Conservation (phyloP, 192 early-diverging fungal species). For the Phlyctochytrium bullatum region DNA sequence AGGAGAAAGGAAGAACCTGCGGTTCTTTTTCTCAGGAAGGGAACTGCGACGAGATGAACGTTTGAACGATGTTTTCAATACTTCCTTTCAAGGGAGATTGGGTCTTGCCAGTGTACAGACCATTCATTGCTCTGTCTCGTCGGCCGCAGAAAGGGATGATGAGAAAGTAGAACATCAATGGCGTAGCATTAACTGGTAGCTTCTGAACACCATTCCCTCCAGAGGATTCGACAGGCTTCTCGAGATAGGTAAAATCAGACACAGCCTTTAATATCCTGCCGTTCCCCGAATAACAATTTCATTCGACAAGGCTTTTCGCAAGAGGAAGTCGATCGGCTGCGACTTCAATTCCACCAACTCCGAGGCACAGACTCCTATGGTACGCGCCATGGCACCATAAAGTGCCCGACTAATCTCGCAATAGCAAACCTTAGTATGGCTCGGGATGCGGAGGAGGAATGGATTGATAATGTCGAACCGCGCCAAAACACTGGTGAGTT, state of each 20-base stretch:
- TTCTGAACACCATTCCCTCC: neutral
- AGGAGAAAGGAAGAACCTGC: slow-evolving; percentile 30
- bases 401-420: neutral
- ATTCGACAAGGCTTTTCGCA: slow-evolving; percentile 19
- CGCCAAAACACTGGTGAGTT: neutral
- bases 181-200: neutral
- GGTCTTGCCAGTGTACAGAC: neutral
- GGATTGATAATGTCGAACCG: slow-evolving; percentile 33
- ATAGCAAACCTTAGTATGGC: neutral
- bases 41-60: neutral
- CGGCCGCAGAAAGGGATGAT: neutral
- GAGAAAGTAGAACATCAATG: neutral
- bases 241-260: slow-evolving; percentile 5
- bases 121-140: neutral
- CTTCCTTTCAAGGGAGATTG: neutral
- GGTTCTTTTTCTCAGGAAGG: slow-evolving; percentile 49
- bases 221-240: neutral
- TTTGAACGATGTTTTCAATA: too few species aligned
- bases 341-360: slow-evolving; percentile 25
- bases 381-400: neutral
- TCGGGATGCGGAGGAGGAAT: slow-evolving; percentile 24
- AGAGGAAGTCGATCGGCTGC: slow-evolving; percentile 15
- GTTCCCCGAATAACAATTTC: neutral
- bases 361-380: slow-evolving; percentile 17
- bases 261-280: neutral